Evolutionary conservation across 768 basidiomycete genomes (phyloP).

Genomic region (Boletus subcaerulescens): DNA sequence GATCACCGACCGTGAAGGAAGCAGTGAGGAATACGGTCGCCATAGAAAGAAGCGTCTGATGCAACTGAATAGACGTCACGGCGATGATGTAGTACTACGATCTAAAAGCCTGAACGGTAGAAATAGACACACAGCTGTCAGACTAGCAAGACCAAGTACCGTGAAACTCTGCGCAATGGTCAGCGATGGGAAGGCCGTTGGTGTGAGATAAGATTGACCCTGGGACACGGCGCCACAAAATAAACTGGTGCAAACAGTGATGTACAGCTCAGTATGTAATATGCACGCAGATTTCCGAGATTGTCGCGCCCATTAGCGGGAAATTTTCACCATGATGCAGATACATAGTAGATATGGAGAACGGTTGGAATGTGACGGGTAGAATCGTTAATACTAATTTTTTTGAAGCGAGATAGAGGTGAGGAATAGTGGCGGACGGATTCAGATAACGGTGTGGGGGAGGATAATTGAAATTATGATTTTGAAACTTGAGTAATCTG

Average conservation of each 20-base stretch:
- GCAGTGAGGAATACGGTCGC: conserved; percentile 1
- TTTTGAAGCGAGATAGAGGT: background rate
- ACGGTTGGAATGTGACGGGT: background rate
- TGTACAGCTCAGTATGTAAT: conserved; percentile 27
- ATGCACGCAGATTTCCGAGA: conserved; percentile 27
- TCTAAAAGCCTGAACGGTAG: conserved; percentile 16
- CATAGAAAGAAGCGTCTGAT: background rate
- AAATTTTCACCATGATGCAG: conserved; percentile 26
- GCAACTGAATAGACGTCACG: background rate
- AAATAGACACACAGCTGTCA: background rate
- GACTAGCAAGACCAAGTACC: background rate
- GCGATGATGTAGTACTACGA: background rate
- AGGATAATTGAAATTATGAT: conserved; percentile 20
- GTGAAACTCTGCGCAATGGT: background rate
- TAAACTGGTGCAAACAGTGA: conserved; percentile 20
- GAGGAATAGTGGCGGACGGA: background rate
- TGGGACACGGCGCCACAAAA: conserved; percentile 25
- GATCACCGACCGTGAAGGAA: conserved; percentile 2
- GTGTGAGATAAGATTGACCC: conserved; percentile 35
- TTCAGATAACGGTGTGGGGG: background rate
- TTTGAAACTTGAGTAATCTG: conserved; percentile 33
- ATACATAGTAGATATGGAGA: conserved; percentile 5
- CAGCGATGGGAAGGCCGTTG: conserved; percentile 12
- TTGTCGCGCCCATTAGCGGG: conserved; percentile 26
- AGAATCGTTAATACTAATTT: background rate